These are phyloP conservation scores for Talaromyces funiculosus DNA, from an alignment of 2,329 filamentous ascomycete genomes.

Conservation along the genomic window DNA sequence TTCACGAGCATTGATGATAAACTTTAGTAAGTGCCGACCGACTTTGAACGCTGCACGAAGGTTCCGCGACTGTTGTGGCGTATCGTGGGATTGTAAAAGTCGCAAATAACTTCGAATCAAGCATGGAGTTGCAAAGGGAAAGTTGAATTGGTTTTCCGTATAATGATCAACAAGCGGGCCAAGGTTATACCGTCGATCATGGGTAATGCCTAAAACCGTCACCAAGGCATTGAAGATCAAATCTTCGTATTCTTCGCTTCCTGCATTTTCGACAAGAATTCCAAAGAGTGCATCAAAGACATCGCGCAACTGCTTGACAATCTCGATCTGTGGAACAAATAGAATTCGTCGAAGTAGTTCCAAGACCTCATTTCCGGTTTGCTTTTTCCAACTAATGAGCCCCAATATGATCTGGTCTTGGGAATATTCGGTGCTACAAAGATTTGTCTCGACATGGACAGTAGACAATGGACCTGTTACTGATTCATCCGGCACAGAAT, in stretches of 20 bases:
- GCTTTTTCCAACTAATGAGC: constrained; percentile 78
- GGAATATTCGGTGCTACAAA: constrained; percentile 92
- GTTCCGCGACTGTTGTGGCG: constrained; percentile 68
- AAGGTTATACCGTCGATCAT: constrained; percentile 89
- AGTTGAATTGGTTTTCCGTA: constrained; percentile 81
- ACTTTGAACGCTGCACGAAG: constrained; percentile 92
- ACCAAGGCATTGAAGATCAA: constrained; percentile 86
- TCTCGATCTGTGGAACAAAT: constrained; percentile 94
- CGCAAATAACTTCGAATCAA: constrained; percentile 81
- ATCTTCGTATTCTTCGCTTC: constrained; percentile 87
- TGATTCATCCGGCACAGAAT: constrained; percentile 63
- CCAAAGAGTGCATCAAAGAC: constrained; percentile 89
- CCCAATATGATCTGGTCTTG: constrained; percentile 84
- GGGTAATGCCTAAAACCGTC: constrained; percentile 83
- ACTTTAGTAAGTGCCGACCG: constrained; percentile 84
- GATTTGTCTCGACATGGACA: constrained; percentile 73
- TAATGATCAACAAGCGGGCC: constrained; percentile 88
- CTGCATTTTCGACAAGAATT: constrained; percentile 84
- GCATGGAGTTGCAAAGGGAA: constrained; percentile 84
- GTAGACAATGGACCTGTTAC: constrained; percentile 74
- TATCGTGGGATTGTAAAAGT: constrained; percentile 73
- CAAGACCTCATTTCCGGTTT: constrained; percentile 64
- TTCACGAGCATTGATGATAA: constrained; percentile 82
- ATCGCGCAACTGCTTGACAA: constrained; percentile 86
- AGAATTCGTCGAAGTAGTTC: constrained; percentile 73